Evolutionary conservation across 2,329 filamentous ascomycete genomes (phyloP).

Genomic region (Pochonia chlamydosporia): DNA sequence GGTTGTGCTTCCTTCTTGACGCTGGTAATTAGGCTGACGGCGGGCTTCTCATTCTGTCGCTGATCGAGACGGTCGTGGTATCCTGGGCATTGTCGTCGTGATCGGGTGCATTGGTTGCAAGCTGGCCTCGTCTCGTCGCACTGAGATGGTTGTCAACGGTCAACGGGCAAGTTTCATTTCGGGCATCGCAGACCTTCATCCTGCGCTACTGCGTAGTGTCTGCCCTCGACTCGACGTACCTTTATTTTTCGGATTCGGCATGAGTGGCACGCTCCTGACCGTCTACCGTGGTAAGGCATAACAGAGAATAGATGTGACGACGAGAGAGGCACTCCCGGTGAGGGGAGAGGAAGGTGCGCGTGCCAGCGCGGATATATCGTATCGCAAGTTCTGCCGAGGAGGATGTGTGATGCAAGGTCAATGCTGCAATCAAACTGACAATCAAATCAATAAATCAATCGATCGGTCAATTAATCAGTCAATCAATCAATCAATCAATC

Average conservation of each 20-base stretch:
- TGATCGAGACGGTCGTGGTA: not conserved
- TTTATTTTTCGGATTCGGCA: constrained; percentile 2
- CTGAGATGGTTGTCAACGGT: not conserved
- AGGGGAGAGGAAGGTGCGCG: too few relatives aligned
- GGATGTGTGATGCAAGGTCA: too few relatives aligned
- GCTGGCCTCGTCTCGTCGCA: not conserved
- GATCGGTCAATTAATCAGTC: too few relatives aligned
- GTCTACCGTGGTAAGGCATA: constrained; percentile 1
- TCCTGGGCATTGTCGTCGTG: not conserved
- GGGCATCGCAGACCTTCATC: too few relatives aligned
- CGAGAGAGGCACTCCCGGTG: too few relatives aligned
- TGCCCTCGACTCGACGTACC: not conserved
- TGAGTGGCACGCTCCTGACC: constrained; percentile 1
- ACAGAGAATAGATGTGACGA: not conserved
- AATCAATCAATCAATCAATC: too few relatives aligned
- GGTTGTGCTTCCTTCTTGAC: not conserved
- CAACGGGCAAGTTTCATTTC: too few relatives aligned
- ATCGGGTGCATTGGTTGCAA: not conserved
- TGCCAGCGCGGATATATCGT: too few relatives aligned
- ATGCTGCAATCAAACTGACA: too few relatives aligned
- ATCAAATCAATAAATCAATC: too few relatives aligned
- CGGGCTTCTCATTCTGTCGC: not conserved
- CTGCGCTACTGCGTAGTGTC: too few relatives aligned
- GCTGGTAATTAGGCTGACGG: not conserved
- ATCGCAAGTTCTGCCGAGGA: too few relatives aligned